Conservation (phyloP, 2,329 filamentous ascomycete species). For the Colletotrichum sp. region DNA sequence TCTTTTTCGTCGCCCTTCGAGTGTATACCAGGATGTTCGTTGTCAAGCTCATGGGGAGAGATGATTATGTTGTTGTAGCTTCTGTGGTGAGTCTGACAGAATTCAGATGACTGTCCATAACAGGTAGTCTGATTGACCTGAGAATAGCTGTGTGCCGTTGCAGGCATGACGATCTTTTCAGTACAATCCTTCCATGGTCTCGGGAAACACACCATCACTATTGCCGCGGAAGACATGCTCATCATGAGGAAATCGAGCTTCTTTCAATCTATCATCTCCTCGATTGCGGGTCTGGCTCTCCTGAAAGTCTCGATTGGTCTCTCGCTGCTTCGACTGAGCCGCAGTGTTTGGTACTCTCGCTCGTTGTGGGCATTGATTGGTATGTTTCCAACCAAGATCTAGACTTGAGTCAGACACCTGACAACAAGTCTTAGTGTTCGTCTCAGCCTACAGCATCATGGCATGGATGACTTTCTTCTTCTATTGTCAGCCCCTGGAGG, state of each 20-base stretch:
- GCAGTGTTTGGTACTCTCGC: slow-evolving; percentile 27
- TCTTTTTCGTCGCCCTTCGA: slow-evolving; percentile 19
- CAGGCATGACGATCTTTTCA: slow-evolving; percentile 40
- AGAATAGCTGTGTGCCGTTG: slow-evolving; percentile 28
- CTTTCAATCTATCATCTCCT: slow-evolving; percentile 50
- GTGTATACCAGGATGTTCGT: slow-evolving; percentile 24
- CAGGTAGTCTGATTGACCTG: background rate
- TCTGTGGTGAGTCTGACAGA: slow-evolving; percentile 25
- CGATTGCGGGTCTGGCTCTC: slow-evolving; percentile 27
- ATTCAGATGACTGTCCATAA: background rate
- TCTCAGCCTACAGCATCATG: slow-evolving; percentile 25
- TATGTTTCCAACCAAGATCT: background rate
- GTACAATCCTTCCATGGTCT: slow-evolving; percentile 49
- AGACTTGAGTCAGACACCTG: rapidly evolving
- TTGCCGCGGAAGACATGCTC: slow-evolving; percentile 35
- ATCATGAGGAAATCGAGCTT: slow-evolving; percentile 46
- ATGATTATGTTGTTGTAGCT: slow-evolving; percentile 31
- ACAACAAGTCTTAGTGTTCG: slow-evolving; percentile 8
- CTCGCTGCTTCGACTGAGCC: slow-evolving; percentile 24
- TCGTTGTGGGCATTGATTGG: slow-evolving; percentile 27
- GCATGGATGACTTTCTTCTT: slow-evolving; percentile 14
- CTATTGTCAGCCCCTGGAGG: background rate
- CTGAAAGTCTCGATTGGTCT: slow-evolving; percentile 29
- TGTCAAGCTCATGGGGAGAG: slow-evolving; percentile 27
- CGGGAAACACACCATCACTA: slow-evolving; percentile 45